phyloP scores from a whole-genome alignment of 257 asterid species.

The Gardenia jasminoides region DNA sequence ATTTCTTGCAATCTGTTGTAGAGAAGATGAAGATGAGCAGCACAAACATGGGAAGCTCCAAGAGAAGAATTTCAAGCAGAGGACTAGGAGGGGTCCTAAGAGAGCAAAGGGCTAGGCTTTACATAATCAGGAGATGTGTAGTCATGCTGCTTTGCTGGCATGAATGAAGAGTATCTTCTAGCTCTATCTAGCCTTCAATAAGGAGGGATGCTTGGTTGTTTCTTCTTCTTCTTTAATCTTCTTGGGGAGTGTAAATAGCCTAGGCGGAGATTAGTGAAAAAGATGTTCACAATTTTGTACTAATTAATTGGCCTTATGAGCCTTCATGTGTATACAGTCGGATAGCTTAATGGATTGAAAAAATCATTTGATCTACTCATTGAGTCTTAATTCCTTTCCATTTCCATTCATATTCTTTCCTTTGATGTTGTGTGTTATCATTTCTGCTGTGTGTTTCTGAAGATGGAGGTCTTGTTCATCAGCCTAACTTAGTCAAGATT shows the following conservation, averaged over 20 bases:
- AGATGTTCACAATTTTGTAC: constrained; percentile 44
- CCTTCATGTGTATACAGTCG: constrained; percentile 17
- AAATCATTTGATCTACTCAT: neutral
- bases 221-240: constrained; percentile 2
- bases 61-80: constrained; percentile 67
- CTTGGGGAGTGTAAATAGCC: constrained; percentile 38
- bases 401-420: neutral
- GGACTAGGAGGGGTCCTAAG: constrained; percentile 77
- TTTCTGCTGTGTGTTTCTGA: neutral
- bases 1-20: neutral
- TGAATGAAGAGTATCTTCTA: constrained; percentile 23
- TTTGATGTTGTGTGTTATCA: neutral
- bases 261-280: neutral
- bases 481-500: neutral
- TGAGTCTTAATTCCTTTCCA: neutral
- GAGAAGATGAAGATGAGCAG: constrained; percentile 52
- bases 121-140: constrained; percentile 75
- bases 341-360: constrained; percentile 9
- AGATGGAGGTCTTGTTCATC: neutral
- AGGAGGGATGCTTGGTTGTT: constrained; percentile 1
- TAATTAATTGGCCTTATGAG: constrained; percentile 17
- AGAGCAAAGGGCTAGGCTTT: constrained; percentile 79
- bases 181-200: neutral
- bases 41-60: constrained; percentile 41
- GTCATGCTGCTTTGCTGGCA: constrained; percentile 92